Evolutionary conservation across 1,284 basidiomycete species (phyloP), one percentile per base, ranked within the genome.

Genomic region (Cutaneotrichosporon cutaneum): DNA sequence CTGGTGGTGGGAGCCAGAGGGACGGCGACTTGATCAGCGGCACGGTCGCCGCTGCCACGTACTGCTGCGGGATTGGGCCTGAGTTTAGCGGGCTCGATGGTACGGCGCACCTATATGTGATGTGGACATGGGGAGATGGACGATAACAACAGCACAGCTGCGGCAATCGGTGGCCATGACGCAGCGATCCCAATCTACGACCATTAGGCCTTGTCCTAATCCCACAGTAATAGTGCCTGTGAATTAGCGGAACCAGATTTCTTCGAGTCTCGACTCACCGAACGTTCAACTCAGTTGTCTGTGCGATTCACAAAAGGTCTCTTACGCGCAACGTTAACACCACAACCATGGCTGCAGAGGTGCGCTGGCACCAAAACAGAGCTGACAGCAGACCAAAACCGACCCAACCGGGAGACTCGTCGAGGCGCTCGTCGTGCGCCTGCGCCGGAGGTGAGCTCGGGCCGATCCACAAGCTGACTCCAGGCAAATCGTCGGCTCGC

Each of bases 11-110:
- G 1, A 94, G 86, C 58, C 91, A 87, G n/a, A 94, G 83, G 61
- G 89, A 90, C 0, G 92, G 92, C 0, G 90, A 92, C 77, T 94
- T 90, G 78, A 96, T 94, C 54, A 95, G 81, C 1, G 93, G 92
- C 2, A 92, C 86, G 54, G 83, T 83, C 1, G 86, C 82, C 4
- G 87, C 88, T 2, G 89, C 85, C 0, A 87, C 84, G 75, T 94
- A 93, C 70, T 90, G 90, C 45, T 81, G 74, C 0, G 76, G 75
- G 22, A 76, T 72, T 6, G 74, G 73, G 9, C 74, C 77, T 79
- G 56, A n/a, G 24, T 33, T 66, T 52, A 69, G 62, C 22, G 44
- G 55, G 2, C 1, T 32, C 13, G 9, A 3, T 30, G 6, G 2
- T 18, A 5, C 2, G 18, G 27, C 63, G 54, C 24, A 67, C 70